Percentiles rank a stretch among this genome's conserved stretches.
phyloP scores from a whole-genome alignment of 495 filamentous ascomycete species.

The Chaetomium cochliodes region DNA sequence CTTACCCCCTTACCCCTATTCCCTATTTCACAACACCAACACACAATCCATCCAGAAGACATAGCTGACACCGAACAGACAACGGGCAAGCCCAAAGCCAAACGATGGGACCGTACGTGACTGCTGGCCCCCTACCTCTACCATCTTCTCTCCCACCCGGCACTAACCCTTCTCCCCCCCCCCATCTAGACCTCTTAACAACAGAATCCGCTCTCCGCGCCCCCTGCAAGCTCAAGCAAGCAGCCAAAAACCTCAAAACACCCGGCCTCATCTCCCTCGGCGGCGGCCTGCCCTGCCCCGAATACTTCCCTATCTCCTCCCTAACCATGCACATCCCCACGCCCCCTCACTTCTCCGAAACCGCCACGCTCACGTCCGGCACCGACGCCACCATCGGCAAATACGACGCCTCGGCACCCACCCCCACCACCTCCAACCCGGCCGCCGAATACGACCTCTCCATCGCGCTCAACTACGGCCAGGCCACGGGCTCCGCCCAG shows the following conservation, averaged over 20 bases:
- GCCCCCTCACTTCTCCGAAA: slow-evolving; percentile 64
- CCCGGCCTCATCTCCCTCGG: slow-evolving; percentile 83
- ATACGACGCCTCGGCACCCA: slow-evolving; percentile 58
- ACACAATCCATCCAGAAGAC: background rate
- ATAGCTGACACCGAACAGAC: slow-evolving; percentile 31
- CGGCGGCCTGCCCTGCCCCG: slow-evolving; percentile 82
- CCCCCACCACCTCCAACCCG: slow-evolving; percentile 38
- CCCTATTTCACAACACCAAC: background rate
- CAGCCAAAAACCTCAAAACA: slow-evolving; percentile 66
- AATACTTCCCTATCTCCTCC: slow-evolving; percentile 72
- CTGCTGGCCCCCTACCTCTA: background rate
- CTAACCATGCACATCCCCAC: slow-evolving; percentile 39
- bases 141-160: background rate
- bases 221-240: slow-evolving; percentile 71
- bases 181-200: slow-evolving; percentile 48
- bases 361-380: slow-evolving; percentile 55
- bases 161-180: slow-evolving; percentile 18
- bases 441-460: slow-evolving; percentile 63
- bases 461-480: slow-evolving; percentile 86
- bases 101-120: slow-evolving; percentile 76
- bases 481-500: slow-evolving; percentile 81
- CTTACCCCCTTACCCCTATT: slow-evolving; percentile 5
- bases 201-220: slow-evolving; percentile 55
- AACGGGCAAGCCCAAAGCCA: slow-evolving; percentile 70
- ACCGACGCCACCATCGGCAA: slow-evolving; percentile 67